These are phyloP conservation scores for Geoglossum glabrum DNA, from an alignment of 495 filamentous ascomycete species.

Conservation along the genomic window DNA sequence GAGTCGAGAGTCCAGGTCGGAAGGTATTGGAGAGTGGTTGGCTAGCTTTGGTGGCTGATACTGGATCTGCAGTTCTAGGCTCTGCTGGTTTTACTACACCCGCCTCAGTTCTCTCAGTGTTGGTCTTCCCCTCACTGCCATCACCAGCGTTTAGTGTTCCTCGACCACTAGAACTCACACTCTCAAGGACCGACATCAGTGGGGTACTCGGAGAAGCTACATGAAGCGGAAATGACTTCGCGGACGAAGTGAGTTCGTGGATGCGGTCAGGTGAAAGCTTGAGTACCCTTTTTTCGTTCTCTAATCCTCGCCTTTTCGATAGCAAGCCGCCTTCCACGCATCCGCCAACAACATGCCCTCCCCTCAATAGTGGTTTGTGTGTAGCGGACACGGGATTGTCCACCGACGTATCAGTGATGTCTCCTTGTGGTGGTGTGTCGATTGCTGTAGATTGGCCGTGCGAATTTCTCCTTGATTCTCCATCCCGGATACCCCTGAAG, in stretches of 20 bases:
- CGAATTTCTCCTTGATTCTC: background rate
- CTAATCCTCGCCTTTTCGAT: background rate
- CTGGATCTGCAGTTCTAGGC: background rate
- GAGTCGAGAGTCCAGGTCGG: background rate
- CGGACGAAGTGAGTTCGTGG: conserved; percentile 30
- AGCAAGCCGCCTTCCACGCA: background rate
- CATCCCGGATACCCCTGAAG: background rate
- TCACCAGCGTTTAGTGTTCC: background rate
- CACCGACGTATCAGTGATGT: background rate
- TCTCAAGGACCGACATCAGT: background rate
- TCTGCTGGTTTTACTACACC: background rate
- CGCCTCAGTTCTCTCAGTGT: background rate
- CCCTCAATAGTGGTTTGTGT: background rate
- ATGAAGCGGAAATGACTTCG: conserved; percentile 27
- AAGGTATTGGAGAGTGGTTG: background rate
- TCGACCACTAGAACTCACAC: background rate
- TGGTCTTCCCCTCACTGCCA: background rate
- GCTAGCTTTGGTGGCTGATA: background rate
- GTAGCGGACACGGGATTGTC: background rate
- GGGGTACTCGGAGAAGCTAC: conserved; percentile 12
- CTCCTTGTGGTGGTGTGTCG: background rate
- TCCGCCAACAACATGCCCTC: background rate
- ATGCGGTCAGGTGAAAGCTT: conserved; percentile 37
- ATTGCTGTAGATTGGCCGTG: background rate
- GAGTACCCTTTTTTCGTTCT: conserved; percentile 21